Evolutionary conservation across 306 rosid genomes (phyloP).

Genomic region (Mucuna pruriens): DNA sequence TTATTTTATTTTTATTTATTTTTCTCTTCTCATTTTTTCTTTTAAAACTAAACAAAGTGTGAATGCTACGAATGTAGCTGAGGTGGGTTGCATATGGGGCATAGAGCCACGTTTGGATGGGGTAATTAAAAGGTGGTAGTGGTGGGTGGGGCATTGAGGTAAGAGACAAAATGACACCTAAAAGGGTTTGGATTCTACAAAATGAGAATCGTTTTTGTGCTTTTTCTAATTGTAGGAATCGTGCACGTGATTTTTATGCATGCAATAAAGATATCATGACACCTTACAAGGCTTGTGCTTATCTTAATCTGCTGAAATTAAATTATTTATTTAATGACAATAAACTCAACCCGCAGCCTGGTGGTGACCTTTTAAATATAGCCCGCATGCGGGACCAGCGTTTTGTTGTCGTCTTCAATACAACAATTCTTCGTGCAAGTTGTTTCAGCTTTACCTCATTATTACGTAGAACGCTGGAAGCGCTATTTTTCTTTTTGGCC

Average conservation of each 20-base stretch:
- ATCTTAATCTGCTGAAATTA: neutral
- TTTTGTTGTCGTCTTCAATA: neutral
- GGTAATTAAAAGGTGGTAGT: slow-evolving; percentile 8
- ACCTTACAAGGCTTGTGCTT: neutral
- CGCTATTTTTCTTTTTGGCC: neutral
- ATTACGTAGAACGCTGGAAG: neutral
- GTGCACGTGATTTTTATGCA: slow-evolving; percentile 45
- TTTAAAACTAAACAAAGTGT: too few relatives aligned
- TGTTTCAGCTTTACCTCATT: neutral
- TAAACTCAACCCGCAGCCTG: neutral
- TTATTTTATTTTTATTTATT: too few relatives aligned
- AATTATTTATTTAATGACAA: neutral
- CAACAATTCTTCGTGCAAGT: neutral
- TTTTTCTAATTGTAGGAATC: slow-evolving; percentile 1
- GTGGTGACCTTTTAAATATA: slow-evolving; percentile 23
- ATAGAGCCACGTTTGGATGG: neutral
- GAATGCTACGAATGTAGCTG: too few relatives aligned
- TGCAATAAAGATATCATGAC: slow-evolving; percentile 11
- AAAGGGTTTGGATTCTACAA: neutral
- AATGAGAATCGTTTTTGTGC: neutral
- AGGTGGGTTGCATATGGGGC: slow-evolving; percentile 15
- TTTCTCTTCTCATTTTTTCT: too few relatives aligned
- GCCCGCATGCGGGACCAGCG: slow-evolving; percentile 40
- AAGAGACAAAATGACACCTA: slow-evolving; percentile 29
- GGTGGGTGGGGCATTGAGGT: slow-evolving; percentile 19